Base-by-base conservation (phyloP, 306 rosid genomes). In the Begonia masoniana region DNA sequence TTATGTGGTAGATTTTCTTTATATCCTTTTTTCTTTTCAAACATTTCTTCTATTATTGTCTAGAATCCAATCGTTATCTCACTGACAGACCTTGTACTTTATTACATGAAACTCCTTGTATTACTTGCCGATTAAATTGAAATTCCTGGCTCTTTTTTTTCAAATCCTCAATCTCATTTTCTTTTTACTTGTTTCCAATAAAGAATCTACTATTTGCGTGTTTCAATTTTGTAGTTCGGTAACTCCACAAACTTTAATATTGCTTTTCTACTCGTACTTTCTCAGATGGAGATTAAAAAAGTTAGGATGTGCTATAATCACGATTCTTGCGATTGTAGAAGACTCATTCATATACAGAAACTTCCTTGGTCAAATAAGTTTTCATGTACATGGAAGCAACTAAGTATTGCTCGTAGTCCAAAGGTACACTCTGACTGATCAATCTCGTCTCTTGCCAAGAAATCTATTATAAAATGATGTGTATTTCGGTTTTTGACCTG, bases 301-400 rank as follows among this genome's bases (percentile, higher is more conserved):
- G 82, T 89, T 35, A 62, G 76, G 76, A 69, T 67, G 56, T 89
- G 97, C 67, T 71, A 71, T 45, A 69, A 79, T 55, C 80, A 75
- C 61, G 91, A 89, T 52, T 65, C 62, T 9, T 89, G 97, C 26
- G 55, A 72, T 43, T 89, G 97, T 67, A 67, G 7, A 58, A 71
- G 42, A 52, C 67, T 68, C 42, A 51, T 50, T 60, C 51, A 59
- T 76, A 70, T 78, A 50, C 72, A 78, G 47, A 73, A 61, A 45
- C 63, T 85, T 58, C 95, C 92, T 0, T 89, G 95, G 94, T 89
- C 88, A 55, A 85, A 85, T 67, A 78, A 69, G 71, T 85, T 76
- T 63, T 78, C 95, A 5, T 70, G 53, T 64, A 63, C 85, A 23
- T 58, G 78, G 51, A 85, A 89, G 78, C 94, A 89, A 66, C 75